A percentile compares a stretch with the other conserved stretches of the same genome.
Evolutionary conservation across 1,284 basidiomycete species (phyloP).

Genomic region (Rhodotorula sp.): DNA sequence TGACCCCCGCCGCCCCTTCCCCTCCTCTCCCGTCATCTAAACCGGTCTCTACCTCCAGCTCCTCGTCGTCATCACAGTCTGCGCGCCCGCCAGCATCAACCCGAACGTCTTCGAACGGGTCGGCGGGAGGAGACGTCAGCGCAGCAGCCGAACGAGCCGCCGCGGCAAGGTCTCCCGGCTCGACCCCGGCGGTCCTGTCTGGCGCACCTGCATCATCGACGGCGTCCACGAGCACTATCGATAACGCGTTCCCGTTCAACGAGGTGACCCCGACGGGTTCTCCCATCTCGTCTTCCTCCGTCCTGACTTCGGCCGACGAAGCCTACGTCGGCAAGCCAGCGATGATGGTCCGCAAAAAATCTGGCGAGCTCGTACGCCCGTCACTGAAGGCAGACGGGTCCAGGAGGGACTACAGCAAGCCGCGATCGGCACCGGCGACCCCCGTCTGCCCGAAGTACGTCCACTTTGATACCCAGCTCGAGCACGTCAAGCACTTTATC

Average conservation of each 20-base stretch:
- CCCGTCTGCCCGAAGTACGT: slow-evolving; percentile 74
- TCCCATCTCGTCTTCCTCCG: slow-evolving; percentile 9
- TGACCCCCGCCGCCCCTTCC: slow-evolving; percentile 17
- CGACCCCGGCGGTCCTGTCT: background rate
- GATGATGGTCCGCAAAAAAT: slow-evolving; percentile 74
- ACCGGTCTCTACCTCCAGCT: background rate
- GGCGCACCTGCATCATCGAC: background rate
- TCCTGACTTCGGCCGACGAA: slow-evolving; percentile 19
- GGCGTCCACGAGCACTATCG: background rate
- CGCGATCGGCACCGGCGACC: slow-evolving; percentile 63
- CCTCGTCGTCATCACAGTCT: background rate
- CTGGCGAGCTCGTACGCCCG: slow-evolving; percentile 85
- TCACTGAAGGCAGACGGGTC: slow-evolving; percentile 69
- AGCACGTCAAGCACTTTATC: slow-evolving; percentile 88
- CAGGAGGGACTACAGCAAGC: slow-evolving; percentile 47
- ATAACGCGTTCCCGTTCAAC: slow-evolving; percentile 17
- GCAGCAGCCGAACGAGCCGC: slow-evolving; percentile 1
- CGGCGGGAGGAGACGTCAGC: background rate
- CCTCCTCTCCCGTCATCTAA: background rate
- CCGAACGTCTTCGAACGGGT: background rate
- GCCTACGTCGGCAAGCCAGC: slow-evolving; percentile 16
- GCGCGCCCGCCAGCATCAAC: background rate
- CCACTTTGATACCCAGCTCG: slow-evolving; percentile 87
- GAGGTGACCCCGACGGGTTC: slow-evolving; percentile 9
- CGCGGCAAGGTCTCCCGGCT: slow-evolving; percentile 5